Percentiles rank a stretch among this genome's conserved stretches.
Conservation (phyloP, 164 flowering plant genomes). For the Macadamia integrifolia region DNA sequence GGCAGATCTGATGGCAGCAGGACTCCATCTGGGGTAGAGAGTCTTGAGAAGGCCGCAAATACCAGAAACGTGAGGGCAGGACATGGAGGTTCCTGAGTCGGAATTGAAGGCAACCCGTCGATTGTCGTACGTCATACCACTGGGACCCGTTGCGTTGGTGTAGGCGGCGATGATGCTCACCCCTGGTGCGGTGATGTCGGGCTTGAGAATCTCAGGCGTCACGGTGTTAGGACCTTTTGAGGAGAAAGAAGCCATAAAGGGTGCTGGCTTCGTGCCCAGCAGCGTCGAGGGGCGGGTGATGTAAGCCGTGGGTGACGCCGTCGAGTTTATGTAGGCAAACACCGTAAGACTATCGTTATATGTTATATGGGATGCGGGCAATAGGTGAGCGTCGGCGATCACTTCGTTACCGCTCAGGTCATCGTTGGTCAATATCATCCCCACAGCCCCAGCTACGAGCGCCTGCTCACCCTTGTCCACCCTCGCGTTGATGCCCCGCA, state of each 20-base stretch:
- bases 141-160: neutral
- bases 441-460: slow-evolving; percentile 48
- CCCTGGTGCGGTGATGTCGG: slow-evolving; percentile 29
- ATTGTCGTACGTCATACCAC: slow-evolving; percentile 5
- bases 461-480: slow-evolving; percentile 52
- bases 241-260: slow-evolving; percentile 62
- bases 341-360: slow-evolving; percentile 33
- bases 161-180: slow-evolving; percentile 24
- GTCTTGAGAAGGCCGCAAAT: slow-evolving; percentile 25
- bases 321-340: slow-evolving; percentile 41
- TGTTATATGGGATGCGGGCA: slow-evolving; percentile 45
- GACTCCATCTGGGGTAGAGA: slow-evolving; percentile 26
- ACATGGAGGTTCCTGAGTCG: slow-evolving; percentile 31
- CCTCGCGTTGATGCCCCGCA: slow-evolving; percentile 41
- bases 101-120: slow-evolving; percentile 9
- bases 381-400: slow-evolving; percentile 37
- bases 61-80: slow-evolving; percentile 33
- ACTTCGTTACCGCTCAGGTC: slow-evolving; percentile 25
- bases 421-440: slow-evolving; percentile 49
- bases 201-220: slow-evolving; percentile 57
- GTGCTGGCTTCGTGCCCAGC: slow-evolving; percentile 44
- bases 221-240: slow-evolving; percentile 53
- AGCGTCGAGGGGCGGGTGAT: slow-evolving; percentile 33
- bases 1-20: slow-evolving; percentile 26
- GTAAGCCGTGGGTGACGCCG: slow-evolving; percentile 40